Evolutionary conservation across 805 yeast species (phyloP).

Genomic region (Spathaspora gorwiae): DNA sequence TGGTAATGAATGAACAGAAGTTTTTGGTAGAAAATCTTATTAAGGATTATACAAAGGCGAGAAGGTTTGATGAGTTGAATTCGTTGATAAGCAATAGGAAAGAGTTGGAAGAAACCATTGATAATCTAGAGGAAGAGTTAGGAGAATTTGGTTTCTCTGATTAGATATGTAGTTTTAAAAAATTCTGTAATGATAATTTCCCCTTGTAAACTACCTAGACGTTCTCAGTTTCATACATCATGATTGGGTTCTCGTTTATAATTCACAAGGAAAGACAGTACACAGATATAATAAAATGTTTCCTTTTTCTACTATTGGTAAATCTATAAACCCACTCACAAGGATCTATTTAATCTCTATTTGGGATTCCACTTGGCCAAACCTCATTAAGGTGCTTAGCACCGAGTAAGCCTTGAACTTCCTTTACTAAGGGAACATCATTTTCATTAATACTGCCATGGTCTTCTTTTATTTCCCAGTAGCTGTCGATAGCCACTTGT

Average conservation of each 20-base stretch:
- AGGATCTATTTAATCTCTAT: constrained; percentile 1
- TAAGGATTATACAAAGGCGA: constrained; percentile 52
- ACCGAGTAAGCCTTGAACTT: constrained; percentile 46
- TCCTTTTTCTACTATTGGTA: too few relatives aligned
- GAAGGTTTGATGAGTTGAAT: constrained; percentile 74
- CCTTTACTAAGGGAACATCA: constrained; percentile 42
- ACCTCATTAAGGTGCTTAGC: constrained; percentile 52
- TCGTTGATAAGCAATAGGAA: constrained; percentile 53
- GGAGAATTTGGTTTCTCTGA: constrained; percentile 48
- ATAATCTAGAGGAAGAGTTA: constrained; percentile 41
- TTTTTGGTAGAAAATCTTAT: constrained; percentile 67
- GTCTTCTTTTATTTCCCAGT: constrained; percentile 41
- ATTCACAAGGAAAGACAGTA: too few relatives aligned
- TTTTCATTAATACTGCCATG: constrained; percentile 25
- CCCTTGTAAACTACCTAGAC: too few relatives aligned
- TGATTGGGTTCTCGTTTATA: too few relatives aligned
- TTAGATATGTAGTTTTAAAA: not conserved
- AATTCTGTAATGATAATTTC: too few relatives aligned
- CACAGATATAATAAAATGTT: too few relatives aligned
- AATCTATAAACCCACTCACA: too few relatives aligned
- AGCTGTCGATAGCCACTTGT: constrained; percentile 54
- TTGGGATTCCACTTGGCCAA: constrained; percentile 47
- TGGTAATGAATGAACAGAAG: constrained; percentile 83
- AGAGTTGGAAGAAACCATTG: constrained; percentile 52
- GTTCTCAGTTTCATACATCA: too few relatives aligned